Evolutionary conservation across 2,329 filamentous ascomycete species (phyloP).

Genomic region (Triangularia setosa): DNA sequence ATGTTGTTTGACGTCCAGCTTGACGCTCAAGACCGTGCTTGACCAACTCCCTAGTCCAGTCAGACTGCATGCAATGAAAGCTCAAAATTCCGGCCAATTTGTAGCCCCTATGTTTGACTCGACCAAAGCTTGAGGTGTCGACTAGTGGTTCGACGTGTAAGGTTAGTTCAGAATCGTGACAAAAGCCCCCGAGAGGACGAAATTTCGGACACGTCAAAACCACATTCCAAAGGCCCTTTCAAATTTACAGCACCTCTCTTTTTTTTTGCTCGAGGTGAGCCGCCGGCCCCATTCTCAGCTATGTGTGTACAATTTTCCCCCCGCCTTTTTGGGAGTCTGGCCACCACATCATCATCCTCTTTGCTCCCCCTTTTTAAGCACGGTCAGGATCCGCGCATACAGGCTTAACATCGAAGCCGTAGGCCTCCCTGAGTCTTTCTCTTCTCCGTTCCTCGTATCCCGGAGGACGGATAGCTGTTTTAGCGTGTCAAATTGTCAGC

Average conservation of each 20-base stretch:
- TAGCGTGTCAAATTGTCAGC: background rate
- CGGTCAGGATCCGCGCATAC: constrained; percentile 47
- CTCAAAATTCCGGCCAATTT: no score
- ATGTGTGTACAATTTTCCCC: background rate
- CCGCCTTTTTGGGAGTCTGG: background rate
- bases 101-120: no score
- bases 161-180: background rate
- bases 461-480: constrained; percentile 69
- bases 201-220: background rate
- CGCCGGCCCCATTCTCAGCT: background rate
- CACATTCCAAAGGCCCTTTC: background rate
- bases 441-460: constrained; percentile 82
- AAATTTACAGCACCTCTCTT: background rate
- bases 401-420: constrained; percentile 77
- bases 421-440: constrained; percentile 78
- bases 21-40: background rate
- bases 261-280: background rate
- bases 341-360: background rate
- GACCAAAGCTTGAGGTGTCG: no score
- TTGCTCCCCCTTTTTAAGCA: background rate
- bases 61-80: no score
- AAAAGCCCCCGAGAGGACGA: background rate
- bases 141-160: background rate
- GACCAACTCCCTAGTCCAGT: no score
- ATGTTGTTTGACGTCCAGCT: background rate